A percentile compares a stretch with the other conserved stretches of the same genome.
Conservation (phyloP, 495 filamentous ascomycete species). For the Penicillium taxi region DNA sequence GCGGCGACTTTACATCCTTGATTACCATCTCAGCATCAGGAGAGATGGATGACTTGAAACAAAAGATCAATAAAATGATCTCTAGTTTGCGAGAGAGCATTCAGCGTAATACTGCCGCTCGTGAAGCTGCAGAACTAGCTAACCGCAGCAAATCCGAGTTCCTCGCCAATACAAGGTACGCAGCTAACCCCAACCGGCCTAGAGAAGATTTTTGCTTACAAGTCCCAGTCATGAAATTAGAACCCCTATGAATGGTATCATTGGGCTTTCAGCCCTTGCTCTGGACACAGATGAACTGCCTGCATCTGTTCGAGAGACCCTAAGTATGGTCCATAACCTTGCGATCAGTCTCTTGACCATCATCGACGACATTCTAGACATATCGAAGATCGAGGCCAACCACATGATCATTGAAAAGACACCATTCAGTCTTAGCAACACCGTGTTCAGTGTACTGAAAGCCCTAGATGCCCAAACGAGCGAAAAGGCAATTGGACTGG, state of each 20-base stretch:
- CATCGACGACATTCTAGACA: conserved; percentile 81
- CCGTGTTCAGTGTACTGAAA: conserved; percentile 46
- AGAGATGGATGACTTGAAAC: conserved; percentile 92
- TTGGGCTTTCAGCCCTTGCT: conserved; percentile 72
- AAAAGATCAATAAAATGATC: conserved; percentile 95
- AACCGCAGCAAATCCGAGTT: conserved; percentile 57
- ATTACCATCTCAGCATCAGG: conserved; percentile 89
- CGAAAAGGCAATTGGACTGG: conserved; percentile 58
- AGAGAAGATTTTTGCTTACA: too few species aligned
- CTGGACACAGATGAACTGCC: conserved; percentile 56
- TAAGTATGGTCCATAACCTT: conserved; percentile 89
- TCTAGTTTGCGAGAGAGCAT: conserved; percentile 65
- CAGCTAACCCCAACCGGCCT: background rate
- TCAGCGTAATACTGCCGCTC: conserved; percentile 29
- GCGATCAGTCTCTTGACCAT: conserved; percentile 70
- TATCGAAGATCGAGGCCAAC: conserved; percentile 69
- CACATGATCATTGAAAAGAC: conserved; percentile 76
- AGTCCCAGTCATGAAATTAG: conserved; percentile 64
- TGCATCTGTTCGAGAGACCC: conserved; percentile 73
- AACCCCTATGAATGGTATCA: conserved; percentile 65
- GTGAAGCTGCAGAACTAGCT: conserved; percentile 49
- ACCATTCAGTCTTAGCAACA: conserved; percentile 47
- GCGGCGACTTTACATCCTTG: conserved; percentile 78
- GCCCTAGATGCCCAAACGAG: conserved; percentile 80
- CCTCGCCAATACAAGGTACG: conserved; percentile 72